Conservation (phyloP, 805 yeast species). For the Barnettozyma sucrosica region DNA sequence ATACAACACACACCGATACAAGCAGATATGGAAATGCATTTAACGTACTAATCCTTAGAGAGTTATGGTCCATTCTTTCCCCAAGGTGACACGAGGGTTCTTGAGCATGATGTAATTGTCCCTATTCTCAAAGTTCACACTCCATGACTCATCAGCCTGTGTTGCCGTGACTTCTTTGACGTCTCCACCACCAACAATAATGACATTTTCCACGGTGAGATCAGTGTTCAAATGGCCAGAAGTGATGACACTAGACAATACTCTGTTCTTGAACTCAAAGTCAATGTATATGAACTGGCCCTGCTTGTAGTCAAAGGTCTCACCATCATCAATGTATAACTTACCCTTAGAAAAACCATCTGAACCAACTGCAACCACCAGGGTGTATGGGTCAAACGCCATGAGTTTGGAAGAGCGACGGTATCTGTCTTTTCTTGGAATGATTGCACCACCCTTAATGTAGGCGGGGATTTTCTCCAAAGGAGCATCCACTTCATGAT, state of each 20-base stretch:
- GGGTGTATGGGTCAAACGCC: conserved; percentile 74
- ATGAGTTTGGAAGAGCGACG: conserved; percentile 76
- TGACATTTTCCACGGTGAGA: conserved; percentile 46
- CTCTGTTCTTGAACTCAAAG: conserved; percentile 34
- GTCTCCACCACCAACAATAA: conserved; percentile 37
- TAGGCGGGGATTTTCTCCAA: conserved; percentile 65
- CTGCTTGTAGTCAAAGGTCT: conserved; percentile 48
- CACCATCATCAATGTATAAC: conserved; percentile 83
- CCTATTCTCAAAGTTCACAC: conserved; percentile 24
- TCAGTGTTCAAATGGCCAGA: conserved; percentile 25
- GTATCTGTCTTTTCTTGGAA: conserved; percentile 61
- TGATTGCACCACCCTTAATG: conserved; percentile 73
- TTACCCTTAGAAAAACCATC: conserved; percentile 48
- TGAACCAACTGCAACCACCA: conserved; percentile 52
- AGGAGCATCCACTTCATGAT: conserved; percentile 35
- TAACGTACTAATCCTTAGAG: conserved; percentile 16
- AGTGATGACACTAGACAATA: conserved; percentile 26
- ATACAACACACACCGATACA: background rate
- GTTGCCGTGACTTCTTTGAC: conserved; percentile 22
- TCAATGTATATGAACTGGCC: conserved; percentile 45
- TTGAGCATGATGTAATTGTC: conserved; percentile 32
- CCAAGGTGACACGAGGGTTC: conserved; percentile 45
- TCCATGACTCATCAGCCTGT: conserved; percentile 37
- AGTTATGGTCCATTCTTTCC: conserved; percentile 42
- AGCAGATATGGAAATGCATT: background rate